These are phyloP conservation scores for Cystoderma amianthinum DNA, from an alignment of 768 basidiomycete species.

Conservation along the genomic window DNA sequence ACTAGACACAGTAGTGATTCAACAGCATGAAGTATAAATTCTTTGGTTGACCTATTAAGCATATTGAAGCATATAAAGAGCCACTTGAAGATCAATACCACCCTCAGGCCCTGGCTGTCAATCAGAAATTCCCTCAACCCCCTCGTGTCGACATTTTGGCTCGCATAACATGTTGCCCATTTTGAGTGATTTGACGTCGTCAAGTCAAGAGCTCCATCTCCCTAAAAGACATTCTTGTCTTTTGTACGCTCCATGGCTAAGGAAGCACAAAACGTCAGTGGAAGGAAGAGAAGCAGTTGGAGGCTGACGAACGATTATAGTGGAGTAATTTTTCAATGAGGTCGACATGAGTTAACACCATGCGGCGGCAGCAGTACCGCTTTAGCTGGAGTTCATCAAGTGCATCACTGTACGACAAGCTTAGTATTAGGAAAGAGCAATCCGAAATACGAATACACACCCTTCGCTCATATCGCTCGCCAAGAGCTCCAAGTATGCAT, in stretches of 20 bases:
- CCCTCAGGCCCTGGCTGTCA: too few species aligned
- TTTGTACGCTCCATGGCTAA: neutral
- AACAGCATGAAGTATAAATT: too few species aligned
- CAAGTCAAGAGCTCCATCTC: too few species aligned
- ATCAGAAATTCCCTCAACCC: too few species aligned
- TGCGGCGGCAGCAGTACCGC: slow-evolving; percentile 92
- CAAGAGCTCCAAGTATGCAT: slow-evolving; percentile 75
- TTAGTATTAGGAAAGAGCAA: neutral
- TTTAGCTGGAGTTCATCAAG: slow-evolving; percentile 86
- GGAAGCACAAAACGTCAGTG: neutral
- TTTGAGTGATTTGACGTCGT: too few species aligned
- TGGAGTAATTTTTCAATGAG: slow-evolving; percentile 95
- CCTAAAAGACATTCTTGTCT: too few species aligned
- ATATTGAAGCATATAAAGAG: too few species aligned
- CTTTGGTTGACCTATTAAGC: too few species aligned
- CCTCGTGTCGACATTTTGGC: too few species aligned
- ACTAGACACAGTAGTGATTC: too few species aligned
- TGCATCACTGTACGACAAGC: slow-evolving; percentile 55
- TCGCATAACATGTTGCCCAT: too few species aligned
- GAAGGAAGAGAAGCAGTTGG: neutral
- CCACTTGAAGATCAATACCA: too few species aligned
- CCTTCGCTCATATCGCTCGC: slow-evolving; percentile 83
- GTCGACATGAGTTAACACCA: slow-evolving; percentile 97
- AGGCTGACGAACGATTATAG: slow-evolving; percentile 60
- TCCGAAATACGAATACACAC: slow-evolving; percentile 35